A percentile compares a stretch with the other conserved stretches of the same genome.
Evolutionary conservation across 2,329 filamentous ascomycete species (phyloP).

Genomic region (Diaporthe capsici): DNA sequence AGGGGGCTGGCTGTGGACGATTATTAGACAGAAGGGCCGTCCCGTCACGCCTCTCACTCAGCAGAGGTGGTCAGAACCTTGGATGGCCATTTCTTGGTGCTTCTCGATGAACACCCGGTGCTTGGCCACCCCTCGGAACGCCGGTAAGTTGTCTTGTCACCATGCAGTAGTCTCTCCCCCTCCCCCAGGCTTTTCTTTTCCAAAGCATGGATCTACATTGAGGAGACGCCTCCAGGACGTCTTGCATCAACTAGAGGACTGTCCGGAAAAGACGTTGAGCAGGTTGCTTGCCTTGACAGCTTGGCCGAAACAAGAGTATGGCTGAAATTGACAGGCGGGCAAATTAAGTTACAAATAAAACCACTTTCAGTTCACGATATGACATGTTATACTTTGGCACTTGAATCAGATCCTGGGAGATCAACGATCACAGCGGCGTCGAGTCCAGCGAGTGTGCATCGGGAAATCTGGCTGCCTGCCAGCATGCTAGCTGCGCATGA

Average conservation of each 20-base stretch:
- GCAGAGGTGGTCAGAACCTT: constrained; percentile 27
- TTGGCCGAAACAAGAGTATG: neutral
- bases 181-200: neutral
- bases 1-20: neutral
- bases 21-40: constrained; percentile 26
- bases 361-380: too few relatives aligned
- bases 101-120: constrained; percentile 6
- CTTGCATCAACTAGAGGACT: neutral
- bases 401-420: neutral
- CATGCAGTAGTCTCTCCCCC: neutral
- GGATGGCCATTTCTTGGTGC: neutral
- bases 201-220: constrained; percentile 6
- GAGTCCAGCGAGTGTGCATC: neutral
- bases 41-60: neutral
- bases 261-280: neutral
- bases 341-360: neutral
- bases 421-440: neutral
- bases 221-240: neutral
- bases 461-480: neutral
- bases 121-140: constrained; percentile 1
- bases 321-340: neutral
- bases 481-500: neutral
- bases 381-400: neutral
- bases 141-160: neutral
- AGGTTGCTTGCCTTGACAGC: neutral